Conservation (phyloP, 1,284 basidiomycete species). For the Rhodotorula sp. region DNA sequence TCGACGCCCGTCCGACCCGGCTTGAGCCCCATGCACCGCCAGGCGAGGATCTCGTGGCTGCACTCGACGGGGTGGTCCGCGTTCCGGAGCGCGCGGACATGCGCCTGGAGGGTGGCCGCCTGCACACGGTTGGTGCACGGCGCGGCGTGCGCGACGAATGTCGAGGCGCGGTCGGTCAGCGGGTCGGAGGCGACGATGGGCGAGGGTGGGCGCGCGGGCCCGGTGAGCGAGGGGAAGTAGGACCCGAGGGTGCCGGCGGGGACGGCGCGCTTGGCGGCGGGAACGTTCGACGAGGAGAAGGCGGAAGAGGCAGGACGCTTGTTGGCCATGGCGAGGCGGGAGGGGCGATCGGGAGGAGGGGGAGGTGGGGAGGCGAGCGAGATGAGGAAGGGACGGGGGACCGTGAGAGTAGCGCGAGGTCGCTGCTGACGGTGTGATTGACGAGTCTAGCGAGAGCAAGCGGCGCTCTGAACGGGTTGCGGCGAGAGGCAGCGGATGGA, state of each 20-base stretch:
- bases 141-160: constrained; percentile 35
- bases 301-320: neutral
- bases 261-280: constrained; percentile 14
- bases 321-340: neutral
- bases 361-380: neutral
- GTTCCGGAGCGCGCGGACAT: constrained; percentile 14
- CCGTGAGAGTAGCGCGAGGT: too few relatives aligned
- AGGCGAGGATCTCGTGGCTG: constrained; percentile 69
- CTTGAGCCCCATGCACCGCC: constrained; percentile 73
- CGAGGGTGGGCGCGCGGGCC: constrained; percentile 1
- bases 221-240: constrained; percentile 9
- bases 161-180: constrained; percentile 34
- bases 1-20: constrained; percentile 67
- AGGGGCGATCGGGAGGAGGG: neutral
- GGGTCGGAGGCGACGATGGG: constrained; percentile 32
- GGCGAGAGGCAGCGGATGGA: neutral
- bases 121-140: constrained; percentile 11
- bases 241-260: neutral
- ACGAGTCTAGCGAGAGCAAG: too few relatives aligned
- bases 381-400: neutral
- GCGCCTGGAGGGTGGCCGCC: constrained; percentile 18
- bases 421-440: neutral
- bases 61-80: constrained; percentile 49
- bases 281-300: neutral
- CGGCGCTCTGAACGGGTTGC: neutral